phyloP scores from a whole-genome alignment of 1,284 basidiomycete species.

The Apiotrichum montevideense region DNA sequence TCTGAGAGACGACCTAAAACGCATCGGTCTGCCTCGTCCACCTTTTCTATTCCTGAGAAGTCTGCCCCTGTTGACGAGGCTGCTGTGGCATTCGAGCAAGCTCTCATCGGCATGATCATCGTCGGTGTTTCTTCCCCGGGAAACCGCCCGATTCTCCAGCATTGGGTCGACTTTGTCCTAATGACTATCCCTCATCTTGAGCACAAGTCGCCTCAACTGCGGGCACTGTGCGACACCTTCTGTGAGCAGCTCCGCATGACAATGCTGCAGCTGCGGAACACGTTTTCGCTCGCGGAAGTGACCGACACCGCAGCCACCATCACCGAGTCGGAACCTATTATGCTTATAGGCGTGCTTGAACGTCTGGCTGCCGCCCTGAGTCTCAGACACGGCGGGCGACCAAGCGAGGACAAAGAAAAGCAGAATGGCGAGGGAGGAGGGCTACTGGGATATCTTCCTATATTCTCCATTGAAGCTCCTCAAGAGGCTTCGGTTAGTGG shows the following conservation, averaged over 20 bases:
- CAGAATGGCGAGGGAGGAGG: conserved; percentile 48
- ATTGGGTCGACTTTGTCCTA: conserved; percentile 94
- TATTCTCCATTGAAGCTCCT: conserved; percentile 43
- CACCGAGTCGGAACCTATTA: conserved; percentile 76
- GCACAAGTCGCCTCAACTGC: conserved; percentile 55
- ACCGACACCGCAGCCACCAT: conserved; percentile 40
- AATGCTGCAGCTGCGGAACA: conserved; percentile 46
- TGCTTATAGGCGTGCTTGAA: conserved; percentile 76
- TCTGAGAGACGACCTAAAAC: conserved; percentile 12
- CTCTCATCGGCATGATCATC: conserved; percentile 68
- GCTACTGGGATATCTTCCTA: conserved; percentile 46
- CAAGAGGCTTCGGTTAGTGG: conserved; percentile 14
- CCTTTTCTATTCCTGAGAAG: conserved; percentile 16
- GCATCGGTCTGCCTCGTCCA: conserved; percentile 23
- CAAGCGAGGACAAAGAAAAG: conserved; percentile 38
- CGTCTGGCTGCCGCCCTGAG: conserved; percentile 62
- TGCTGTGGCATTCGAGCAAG: conserved; percentile 25
- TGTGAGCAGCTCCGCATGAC: conserved; percentile 63
- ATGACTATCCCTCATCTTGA: conserved; percentile 71
- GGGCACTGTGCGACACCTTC: conserved; percentile 72
- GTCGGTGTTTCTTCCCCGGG: conserved; percentile 66
- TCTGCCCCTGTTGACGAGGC: neutral
- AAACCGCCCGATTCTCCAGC: conserved; percentile 76
- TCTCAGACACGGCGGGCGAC: conserved; percentile 4
- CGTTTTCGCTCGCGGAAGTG: conserved; percentile 43